These are phyloP conservation scores for Alternaria triticimaculans DNA, from an alignment of 2,329 filamentous ascomycete genomes.

Conservation along the genomic window DNA sequence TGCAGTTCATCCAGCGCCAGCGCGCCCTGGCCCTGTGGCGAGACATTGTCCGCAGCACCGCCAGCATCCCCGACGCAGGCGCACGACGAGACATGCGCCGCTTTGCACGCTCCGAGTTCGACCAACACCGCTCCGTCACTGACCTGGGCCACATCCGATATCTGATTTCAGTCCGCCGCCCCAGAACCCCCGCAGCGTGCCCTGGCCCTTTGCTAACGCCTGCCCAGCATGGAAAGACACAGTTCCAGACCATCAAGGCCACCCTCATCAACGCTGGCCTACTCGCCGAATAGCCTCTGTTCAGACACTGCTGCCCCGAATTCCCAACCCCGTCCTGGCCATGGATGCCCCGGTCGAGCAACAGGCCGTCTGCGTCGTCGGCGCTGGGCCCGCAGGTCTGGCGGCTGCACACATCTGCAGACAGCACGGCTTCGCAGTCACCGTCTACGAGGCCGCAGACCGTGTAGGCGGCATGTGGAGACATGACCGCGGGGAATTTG, in stretches of 20 bases:
- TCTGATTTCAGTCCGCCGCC: slow-evolving; percentile 51
- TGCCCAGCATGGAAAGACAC: slow-evolving; percentile 55
- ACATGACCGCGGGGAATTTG: slow-evolving; percentile 48
- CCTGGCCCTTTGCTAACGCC: slow-evolving; percentile 4
- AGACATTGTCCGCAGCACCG: slow-evolving; percentile 54
- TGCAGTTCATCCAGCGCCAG: slow-evolving; percentile 58
- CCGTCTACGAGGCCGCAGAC: slow-evolving; percentile 70
- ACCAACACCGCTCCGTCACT: slow-evolving; percentile 53
- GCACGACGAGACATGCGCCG: slow-evolving; percentile 52
- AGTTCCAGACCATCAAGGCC: slow-evolving; percentile 57
- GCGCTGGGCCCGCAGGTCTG: slow-evolving; percentile 54
- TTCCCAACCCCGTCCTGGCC: background rate
- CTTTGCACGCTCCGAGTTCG: slow-evolving; percentile 59
- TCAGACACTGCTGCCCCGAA: background rate
- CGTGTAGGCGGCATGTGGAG: slow-evolving; percentile 83
- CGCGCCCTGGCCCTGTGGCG: slow-evolving; percentile 57
- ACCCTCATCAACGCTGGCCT: slow-evolving; percentile 45
- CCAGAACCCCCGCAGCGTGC: background rate
- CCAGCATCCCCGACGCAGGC: slow-evolving; percentile 37
- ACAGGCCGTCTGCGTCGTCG: slow-evolving; percentile 51
- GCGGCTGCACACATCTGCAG: slow-evolving; percentile 70
- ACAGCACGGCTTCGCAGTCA: slow-evolving; percentile 69
- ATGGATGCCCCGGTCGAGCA: slow-evolving; percentile 13
- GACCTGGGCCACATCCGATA: slow-evolving; percentile 59
- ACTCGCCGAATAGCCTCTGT: slow-evolving; percentile 26